Evolutionary conservation across 352 stramenopile genomes (phyloP).

Genomic region (Achlya hypogyna): DNA sequence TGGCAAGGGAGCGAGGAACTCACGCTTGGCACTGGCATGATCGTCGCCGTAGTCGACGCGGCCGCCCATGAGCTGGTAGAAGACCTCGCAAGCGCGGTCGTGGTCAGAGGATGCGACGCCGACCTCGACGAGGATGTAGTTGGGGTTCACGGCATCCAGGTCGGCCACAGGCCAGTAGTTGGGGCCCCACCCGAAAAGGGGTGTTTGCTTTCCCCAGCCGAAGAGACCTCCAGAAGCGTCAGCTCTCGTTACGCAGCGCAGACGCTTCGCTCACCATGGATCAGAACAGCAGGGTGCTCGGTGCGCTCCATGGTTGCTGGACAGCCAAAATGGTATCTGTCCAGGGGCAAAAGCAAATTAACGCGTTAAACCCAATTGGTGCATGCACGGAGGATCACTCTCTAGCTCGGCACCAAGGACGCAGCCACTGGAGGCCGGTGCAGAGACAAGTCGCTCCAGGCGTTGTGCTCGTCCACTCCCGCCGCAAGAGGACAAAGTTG

Average conservation of each 20-base stretch:
- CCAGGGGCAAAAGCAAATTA: background rate
- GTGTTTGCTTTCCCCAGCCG: conserved; percentile 12
- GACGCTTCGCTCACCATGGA: background rate
- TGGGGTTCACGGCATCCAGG: conserved; percentile 16
- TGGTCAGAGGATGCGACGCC: conserved; percentile 21
- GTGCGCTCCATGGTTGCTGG: conserved; percentile 9
- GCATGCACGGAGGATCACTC: too few relatives aligned
- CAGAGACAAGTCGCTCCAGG: too few relatives aligned
- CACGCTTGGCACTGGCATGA: conserved; percentile 15
- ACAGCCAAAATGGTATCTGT: too few relatives aligned
- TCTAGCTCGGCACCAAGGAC: too few relatives aligned
- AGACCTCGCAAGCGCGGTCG: conserved; percentile 23
- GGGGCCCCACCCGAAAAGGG: background rate
- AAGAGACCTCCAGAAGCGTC: conserved; percentile 8
- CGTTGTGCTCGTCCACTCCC: too few relatives aligned
- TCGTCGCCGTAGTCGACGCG: conserved; percentile 22
- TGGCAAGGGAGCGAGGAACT: background rate
- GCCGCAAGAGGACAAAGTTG: too few relatives aligned
- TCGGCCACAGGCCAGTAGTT: conserved; percentile 18
- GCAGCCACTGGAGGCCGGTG: too few relatives aligned
- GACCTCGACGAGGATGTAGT: conserved; percentile 21
- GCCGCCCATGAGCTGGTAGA: conserved; percentile 23
- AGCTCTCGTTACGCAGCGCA: background rate
- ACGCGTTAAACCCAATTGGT: background rate
- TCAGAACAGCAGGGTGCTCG: background rate